phyloP scores from a whole-genome alignment of 2,329 filamentous ascomycete genomes.

The Aciculosporium take region DNA sequence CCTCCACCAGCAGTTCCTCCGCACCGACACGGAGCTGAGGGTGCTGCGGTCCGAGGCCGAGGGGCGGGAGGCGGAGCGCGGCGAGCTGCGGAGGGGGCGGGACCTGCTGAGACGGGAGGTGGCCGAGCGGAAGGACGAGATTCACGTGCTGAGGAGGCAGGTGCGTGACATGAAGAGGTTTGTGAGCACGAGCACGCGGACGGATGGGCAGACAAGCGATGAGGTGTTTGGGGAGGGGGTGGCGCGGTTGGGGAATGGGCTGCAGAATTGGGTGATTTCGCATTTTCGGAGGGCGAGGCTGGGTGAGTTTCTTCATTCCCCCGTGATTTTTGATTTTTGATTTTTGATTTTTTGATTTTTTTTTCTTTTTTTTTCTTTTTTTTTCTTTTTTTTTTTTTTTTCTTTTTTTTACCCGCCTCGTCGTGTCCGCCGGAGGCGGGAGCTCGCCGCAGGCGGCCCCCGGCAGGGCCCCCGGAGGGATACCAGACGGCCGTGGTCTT shows the following conservation, averaged over 20 bases:
- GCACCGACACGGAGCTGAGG: conserved; percentile 38
- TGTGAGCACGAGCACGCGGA: conserved; percentile 52
- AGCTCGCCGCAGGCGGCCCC: no score
- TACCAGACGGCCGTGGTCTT: no score
- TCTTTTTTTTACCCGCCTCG: no score
- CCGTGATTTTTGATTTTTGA: neutral
- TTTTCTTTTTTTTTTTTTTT: neutral
- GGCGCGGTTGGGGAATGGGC: conserved; percentile 46
- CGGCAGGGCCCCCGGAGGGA: no score
- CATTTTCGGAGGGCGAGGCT: conserved; percentile 52
- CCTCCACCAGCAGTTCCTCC: conserved; percentile 37
- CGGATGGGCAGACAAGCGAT: conserved; percentile 48
- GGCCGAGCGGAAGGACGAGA: conserved; percentile 39
- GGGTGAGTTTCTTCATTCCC: conserved; percentile 21
- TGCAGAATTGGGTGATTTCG: conserved; percentile 62
- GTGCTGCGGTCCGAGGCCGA: conserved; percentile 36
- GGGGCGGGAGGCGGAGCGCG: conserved; percentile 29
- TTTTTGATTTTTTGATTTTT: neutral
- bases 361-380: neutral
- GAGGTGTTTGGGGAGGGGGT: conserved; percentile 51
- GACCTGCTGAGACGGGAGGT: conserved; percentile 32
- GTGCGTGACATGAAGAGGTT: conserved; percentile 56
- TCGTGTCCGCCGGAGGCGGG: no score
- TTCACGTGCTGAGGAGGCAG: conserved; percentile 40
- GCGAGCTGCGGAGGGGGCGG: conserved; percentile 36